A percentile compares a stretch with the other conserved stretches of the same genome.
Conservation (phyloP, 2,329 filamentous ascomycete species). For the Cladosporium sp. region DNA sequence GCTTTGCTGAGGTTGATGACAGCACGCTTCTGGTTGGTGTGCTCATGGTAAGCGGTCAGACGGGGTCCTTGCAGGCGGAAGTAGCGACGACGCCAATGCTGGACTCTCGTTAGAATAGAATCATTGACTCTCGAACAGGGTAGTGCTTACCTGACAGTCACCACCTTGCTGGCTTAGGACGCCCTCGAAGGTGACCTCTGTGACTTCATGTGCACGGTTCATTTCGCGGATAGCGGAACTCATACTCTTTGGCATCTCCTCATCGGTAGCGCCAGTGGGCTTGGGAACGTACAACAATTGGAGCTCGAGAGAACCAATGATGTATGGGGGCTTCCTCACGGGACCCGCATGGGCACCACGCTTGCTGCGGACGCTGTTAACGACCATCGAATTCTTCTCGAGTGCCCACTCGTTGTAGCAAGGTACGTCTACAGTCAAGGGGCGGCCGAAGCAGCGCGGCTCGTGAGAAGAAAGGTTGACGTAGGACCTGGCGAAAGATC, state of each 20-base stretch:
- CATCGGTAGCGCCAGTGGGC: constrained; percentile 80
- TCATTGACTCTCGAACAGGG: neutral
- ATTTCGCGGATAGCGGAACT: constrained; percentile 92
- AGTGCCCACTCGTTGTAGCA: constrained; percentile 99
- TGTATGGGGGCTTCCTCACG: constrained; percentile 85
- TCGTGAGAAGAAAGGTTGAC: constrained; percentile 94
- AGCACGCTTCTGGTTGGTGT: constrained; percentile 89
- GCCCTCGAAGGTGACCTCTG: constrained; percentile 76
- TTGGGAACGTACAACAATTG: constrained; percentile 94
- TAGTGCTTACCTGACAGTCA: constrained; percentile 72
- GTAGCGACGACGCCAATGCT: constrained; percentile 98
- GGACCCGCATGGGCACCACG: constrained; percentile 52
- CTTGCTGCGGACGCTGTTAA: constrained; percentile 94
- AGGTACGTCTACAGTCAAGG: constrained; percentile 82
- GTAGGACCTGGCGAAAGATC: constrained; percentile 91
- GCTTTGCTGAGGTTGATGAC: constrained; percentile 97
- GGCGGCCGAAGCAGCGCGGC: constrained; percentile 80
- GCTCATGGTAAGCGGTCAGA: constrained; percentile 93
- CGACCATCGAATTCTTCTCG: constrained; percentile 70
- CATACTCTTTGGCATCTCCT: constrained; percentile 99
- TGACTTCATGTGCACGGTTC: constrained; percentile 80
- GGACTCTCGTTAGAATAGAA: constrained; percentile 1
- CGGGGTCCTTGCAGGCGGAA: constrained; percentile 92
- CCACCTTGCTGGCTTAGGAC: constrained; percentile 94
- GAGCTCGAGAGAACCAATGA: constrained; percentile 89